phyloP scores from a whole-genome alignment of 306 rosid species.

The Citrullus amarus region DNA sequence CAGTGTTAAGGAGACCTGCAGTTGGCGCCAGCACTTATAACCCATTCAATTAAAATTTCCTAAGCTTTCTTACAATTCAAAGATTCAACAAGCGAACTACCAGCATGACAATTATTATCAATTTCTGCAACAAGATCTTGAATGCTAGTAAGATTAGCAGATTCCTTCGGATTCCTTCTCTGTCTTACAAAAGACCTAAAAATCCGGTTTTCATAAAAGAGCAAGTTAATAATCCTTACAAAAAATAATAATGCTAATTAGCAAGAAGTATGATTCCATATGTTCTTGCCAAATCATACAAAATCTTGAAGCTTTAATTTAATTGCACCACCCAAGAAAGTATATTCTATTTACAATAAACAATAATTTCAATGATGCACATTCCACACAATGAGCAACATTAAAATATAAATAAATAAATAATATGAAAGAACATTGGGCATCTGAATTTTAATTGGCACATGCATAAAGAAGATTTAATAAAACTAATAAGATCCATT shows the following conservation, averaged over 20 bases:
- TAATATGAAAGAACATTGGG: not conserved
- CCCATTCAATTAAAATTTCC: not conserved
- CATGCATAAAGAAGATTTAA: not conserved
- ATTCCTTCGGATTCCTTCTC: slow-evolving; percentile 79
- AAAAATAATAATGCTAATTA: not conserved
- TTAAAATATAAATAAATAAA: not conserved
- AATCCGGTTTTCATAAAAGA: not conserved
- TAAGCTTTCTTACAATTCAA: not conserved
- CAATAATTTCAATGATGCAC: not conserved
- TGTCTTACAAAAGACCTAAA: slow-evolving; percentile 67
- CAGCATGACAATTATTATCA: slow-evolving; percentile 50
- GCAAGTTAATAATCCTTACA: not conserved
- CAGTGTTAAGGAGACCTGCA: slow-evolving; percentile 72
- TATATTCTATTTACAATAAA: not conserved
- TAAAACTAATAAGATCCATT: not conserved
- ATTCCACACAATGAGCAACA: not conserved
- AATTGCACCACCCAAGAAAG: not conserved
- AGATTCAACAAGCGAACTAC: slow-evolving; percentile 21
- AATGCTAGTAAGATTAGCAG: slow-evolving; percentile 57
- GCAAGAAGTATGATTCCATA: not conserved
- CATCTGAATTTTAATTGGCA: not conserved
- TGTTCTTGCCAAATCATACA: not conserved
- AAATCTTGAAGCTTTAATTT: not conserved
- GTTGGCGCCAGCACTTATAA: slow-evolving; percentile 1
- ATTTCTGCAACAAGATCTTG: slow-evolving; percentile 70